Conservation (phyloP, 2,329 filamentous ascomycete species). For the Akanthomyces uredinophilus region DNA sequence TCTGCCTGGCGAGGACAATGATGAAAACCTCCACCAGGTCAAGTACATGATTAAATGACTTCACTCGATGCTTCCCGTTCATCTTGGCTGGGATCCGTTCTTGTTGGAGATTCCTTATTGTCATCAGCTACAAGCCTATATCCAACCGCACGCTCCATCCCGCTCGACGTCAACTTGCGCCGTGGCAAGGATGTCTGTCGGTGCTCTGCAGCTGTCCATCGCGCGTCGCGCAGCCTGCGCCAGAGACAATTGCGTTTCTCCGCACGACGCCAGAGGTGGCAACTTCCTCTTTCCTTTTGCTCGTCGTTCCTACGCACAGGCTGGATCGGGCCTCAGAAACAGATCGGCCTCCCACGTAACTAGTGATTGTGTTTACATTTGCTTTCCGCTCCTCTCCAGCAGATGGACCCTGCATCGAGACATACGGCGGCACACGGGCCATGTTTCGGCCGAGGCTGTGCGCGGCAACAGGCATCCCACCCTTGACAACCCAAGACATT, state of each 20-base stretch:
- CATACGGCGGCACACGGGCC: background rate
- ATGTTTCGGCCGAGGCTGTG: slow-evolving; percentile 5
- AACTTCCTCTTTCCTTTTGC: background rate
- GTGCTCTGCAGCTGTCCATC: background rate
- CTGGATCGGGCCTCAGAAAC: slow-evolving; percentile 3
- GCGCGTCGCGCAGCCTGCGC: background rate
- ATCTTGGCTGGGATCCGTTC: too few relatives aligned
- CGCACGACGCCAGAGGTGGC: background rate
- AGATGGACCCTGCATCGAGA: slow-evolving; percentile 3
- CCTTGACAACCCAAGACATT: slow-evolving; percentile 7
- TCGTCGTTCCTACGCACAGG: background rate
- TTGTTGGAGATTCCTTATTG: too few relatives aligned
- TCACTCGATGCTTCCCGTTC: too few relatives aligned
- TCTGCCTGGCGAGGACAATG: too few relatives aligned
- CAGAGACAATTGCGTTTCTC: background rate
- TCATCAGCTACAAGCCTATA: too few relatives aligned
- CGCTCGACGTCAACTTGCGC: too few relatives aligned
- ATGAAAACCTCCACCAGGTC: too few relatives aligned
- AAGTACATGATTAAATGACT: too few relatives aligned
- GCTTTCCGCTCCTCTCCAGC: background rate
- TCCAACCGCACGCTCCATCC: too few relatives aligned
- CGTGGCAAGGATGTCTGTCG: too few relatives aligned
- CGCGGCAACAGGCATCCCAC: background rate
- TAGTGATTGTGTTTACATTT: background rate
- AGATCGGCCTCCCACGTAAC: background rate